phyloP scores from a whole-genome alignment of 768 basidiomycete species.

The Termitomyces sp. region DNA sequence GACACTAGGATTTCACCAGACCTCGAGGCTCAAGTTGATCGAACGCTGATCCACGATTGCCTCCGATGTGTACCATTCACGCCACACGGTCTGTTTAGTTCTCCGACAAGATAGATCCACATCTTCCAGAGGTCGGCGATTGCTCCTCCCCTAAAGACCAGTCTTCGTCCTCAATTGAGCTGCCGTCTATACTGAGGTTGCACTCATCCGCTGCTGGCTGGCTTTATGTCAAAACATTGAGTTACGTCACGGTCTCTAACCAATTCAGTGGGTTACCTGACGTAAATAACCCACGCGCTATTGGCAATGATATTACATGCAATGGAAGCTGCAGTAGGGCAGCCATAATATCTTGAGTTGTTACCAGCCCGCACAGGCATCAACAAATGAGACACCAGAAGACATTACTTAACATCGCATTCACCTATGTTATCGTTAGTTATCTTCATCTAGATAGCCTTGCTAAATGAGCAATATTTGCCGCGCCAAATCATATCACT shows the following conservation, averaged over 20 bases:
- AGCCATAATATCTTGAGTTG: not conserved
- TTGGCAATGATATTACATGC: not conserved
- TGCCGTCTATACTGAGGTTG: no score
- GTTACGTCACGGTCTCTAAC: not conserved
- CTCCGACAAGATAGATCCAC: not conserved
- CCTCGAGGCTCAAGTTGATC: not conserved
- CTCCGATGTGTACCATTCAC: not conserved
- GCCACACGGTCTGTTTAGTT: not conserved
- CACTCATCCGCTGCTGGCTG: not conserved
- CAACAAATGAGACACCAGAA: not conserved
- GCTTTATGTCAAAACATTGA: not conserved
- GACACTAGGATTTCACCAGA: not conserved
- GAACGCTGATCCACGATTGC: not conserved
- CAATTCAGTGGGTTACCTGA: not conserved
- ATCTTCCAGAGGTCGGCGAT: conserved; percentile 3
- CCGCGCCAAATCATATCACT: not conserved
- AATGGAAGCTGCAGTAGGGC: not conserved
- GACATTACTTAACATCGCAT: not conserved
- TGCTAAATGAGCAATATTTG: not conserved
- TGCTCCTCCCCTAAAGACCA: not conserved
- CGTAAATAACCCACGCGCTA: not conserved
- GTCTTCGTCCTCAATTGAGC: not conserved
- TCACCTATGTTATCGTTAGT: no score
- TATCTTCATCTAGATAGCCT: not conserved
- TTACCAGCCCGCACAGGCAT: not conserved